These are phyloP conservation scores for Vanrija sp. DNA, from an alignment of 1,284 basidiomycete species.

Conservation along the genomic window DNA sequence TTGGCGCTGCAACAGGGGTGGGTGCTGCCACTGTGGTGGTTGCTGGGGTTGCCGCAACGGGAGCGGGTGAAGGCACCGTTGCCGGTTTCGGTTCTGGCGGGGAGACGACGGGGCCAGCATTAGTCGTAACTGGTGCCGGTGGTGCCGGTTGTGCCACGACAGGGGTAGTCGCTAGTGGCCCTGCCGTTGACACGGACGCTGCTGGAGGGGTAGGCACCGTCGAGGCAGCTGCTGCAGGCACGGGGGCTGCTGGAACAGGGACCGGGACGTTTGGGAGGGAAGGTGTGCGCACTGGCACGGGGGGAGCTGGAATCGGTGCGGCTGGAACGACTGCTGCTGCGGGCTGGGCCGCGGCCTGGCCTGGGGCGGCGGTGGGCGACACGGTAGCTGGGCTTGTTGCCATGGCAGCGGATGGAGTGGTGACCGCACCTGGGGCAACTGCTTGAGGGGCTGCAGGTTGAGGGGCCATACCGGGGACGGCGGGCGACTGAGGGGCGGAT, in stretches of 20 bases:
- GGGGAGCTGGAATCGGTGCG: too few species aligned
- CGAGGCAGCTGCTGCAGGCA: not conserved
- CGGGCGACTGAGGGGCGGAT: not conserved
- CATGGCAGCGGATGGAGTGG: not conserved
- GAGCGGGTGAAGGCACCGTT: not conserved
- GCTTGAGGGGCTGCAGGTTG: not conserved
- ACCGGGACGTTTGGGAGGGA: not conserved
- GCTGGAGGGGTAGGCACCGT: not conserved
- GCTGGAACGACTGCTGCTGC: too few species aligned
- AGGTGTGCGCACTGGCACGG: too few species aligned
- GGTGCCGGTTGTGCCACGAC: not conserved
- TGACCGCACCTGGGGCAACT: not conserved
- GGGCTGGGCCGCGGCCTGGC: not conserved
- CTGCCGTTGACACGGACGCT: not conserved
- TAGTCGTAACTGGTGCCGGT: not conserved
- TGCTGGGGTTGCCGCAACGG: not conserved
- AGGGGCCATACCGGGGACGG: not conserved
- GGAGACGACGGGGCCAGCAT: not conserved
- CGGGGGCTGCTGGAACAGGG: conserved; percentile 1
- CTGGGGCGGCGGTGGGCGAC: not conserved
- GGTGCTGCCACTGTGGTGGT: not conserved
- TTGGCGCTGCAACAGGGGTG: not conserved
- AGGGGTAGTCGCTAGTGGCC: not conserved
- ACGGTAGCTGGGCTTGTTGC: not conserved
- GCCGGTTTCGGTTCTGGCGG: not conserved